These are phyloP conservation scores for Schizothecium vesticola DNA, from an alignment of 495 filamentous ascomycete species.

Conservation along the genomic window DNA sequence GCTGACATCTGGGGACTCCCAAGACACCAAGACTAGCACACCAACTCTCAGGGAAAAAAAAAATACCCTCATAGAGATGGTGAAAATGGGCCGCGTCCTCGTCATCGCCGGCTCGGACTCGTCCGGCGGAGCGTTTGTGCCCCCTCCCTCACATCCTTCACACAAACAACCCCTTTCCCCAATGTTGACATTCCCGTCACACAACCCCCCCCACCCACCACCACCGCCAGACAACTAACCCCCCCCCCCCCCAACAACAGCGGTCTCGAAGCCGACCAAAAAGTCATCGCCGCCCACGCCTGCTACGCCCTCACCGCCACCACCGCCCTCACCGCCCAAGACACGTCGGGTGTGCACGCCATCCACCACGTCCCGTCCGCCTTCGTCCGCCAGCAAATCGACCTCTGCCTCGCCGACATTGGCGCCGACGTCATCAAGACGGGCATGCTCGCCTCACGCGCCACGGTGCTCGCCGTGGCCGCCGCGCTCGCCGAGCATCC, in stretches of 20 bases:
- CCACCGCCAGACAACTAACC: conserved; percentile 7
- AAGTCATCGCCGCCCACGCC: conserved; percentile 83
- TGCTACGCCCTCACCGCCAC: conserved; percentile 97
- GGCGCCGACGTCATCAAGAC: conserved; percentile 88
- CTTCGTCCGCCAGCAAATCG: conserved; percentile 80
- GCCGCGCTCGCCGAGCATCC: conserved; percentile 56
- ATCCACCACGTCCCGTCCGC: conserved; percentile 74
- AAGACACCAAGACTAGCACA: background rate
- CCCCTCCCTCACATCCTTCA: conserved; percentile 3
- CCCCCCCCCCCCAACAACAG: conserved; percentile 44
- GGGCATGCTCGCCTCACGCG: conserved; percentile 84
- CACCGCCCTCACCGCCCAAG: conserved; percentile 90
- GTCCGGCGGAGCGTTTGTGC: conserved; percentile 78
- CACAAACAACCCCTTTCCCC: background rate
- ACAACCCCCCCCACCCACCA: background rate
- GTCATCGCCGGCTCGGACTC: conserved; percentile 88
- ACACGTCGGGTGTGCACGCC: conserved; percentile 75
- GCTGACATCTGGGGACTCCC: background rate
- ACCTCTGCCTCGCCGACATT: conserved; percentile 76
- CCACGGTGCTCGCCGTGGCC: conserved; percentile 70
- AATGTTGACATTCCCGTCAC: background rate
- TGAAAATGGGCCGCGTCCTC: conserved; percentile 51
- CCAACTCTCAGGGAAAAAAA: background rate
- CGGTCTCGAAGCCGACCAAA: conserved; percentile 95
- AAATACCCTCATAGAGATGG: background rate